A percentile compares a stretch with the other conserved stretches of the same genome.
phyloP scores from a whole-genome alignment of 2,329 filamentous ascomycete species.

The Aspergillus jensenii region DNA sequence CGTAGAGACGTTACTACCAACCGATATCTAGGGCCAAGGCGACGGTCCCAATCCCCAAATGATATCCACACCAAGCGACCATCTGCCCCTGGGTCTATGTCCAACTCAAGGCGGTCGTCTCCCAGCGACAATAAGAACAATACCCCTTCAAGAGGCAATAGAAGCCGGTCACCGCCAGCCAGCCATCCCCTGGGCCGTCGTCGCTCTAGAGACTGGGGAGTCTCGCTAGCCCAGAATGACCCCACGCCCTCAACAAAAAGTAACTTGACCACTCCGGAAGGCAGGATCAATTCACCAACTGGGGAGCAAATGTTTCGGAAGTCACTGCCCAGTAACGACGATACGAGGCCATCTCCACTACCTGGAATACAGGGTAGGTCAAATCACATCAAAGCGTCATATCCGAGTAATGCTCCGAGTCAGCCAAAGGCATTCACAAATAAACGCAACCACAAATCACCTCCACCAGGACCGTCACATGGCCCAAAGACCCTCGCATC shows the following conservation, averaged over 20 bases:
- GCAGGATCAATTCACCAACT: slow-evolving; percentile 14
- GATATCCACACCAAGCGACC: slow-evolving; percentile 46
- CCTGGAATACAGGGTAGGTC: slow-evolving; percentile 9
- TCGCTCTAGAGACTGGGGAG: slow-evolving; percentile 19
- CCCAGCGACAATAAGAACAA: slow-evolving; percentile 56
- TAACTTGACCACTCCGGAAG: slow-evolving; percentile 16
- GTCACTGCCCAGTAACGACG: slow-evolving; percentile 16
- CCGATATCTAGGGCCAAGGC: slow-evolving; percentile 48
- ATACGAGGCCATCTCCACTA: not conserved
- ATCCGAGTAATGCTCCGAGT: slow-evolving; percentile 27
- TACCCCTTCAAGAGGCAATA: slow-evolving; percentile 36
- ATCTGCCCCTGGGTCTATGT: slow-evolving; percentile 55
- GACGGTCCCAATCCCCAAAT: slow-evolving; percentile 54
- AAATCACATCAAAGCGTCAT: slow-evolving; percentile 19
- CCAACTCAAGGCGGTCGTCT: slow-evolving; percentile 62
- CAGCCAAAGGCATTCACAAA: slow-evolving; percentile 31
- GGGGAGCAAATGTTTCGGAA: slow-evolving; percentile 15
- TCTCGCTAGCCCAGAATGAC: slow-evolving; percentile 12
- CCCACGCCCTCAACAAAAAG: slow-evolving; percentile 6
- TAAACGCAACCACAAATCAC: slow-evolving; percentile 22
- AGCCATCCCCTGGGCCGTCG: slow-evolving; percentile 24
- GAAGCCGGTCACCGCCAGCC: slow-evolving; percentile 27
- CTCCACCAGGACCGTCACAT: slow-evolving; percentile 41
- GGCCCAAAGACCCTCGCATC: slow-evolving; percentile 34
- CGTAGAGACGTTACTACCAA: slow-evolving; percentile 49